These are phyloP conservation scores for Taphrina populina DNA, from an alignment of 1,139 yeast genomes.

Conservation along the genomic window DNA sequence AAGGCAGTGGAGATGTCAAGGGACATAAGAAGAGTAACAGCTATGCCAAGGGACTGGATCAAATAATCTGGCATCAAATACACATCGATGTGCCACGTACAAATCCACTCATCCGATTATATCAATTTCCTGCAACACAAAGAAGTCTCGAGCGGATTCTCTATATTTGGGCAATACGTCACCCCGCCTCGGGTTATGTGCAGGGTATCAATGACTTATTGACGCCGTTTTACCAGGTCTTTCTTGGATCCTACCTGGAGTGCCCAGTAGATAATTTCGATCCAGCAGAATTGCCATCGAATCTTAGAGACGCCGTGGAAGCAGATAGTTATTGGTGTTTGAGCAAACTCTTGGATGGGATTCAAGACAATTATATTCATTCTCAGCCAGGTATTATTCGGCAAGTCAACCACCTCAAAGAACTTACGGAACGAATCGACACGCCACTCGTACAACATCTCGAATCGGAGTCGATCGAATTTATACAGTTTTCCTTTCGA, in stretches of 20 bases:
- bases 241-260: slow-evolving; percentile 64
- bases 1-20: slow-evolving; percentile 48
- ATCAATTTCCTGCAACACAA: slow-evolving; percentile 69
- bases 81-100: slow-evolving; percentile 94
- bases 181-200: slow-evolving; percentile 98
- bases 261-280: slow-evolving; percentile 57
- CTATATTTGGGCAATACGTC: slow-evolving; percentile 94
- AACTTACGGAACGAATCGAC: slow-evolving; percentile 78
- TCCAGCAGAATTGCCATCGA: slow-evolving; percentile 60
- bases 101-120: slow-evolving; percentile 76
- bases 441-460: slow-evolving; percentile 69
- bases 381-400: slow-evolving; percentile 96
- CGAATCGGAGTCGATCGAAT: slow-evolving; percentile 77
- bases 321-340: slow-evolving; percentile 98
- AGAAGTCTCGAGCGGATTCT: slow-evolving; percentile 71
- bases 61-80: slow-evolving; percentile 90
- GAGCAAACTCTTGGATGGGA: slow-evolving; percentile 83
- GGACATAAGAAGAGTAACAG: slow-evolving; percentile 11
- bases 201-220: slow-evolving; percentile 95
- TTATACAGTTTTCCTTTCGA: slow-evolving; percentile 89
- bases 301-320: slow-evolving; percentile 62
- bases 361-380: slow-evolving; percentile 93
- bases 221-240: slow-evolving; percentile 91
- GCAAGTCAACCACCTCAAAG: slow-evolving; percentile 78
- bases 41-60: slow-evolving; percentile 49